phyloP scores from a whole-genome alignment of 371 early-diverging fungal genomes.

The Mortierella sp. region DNA sequence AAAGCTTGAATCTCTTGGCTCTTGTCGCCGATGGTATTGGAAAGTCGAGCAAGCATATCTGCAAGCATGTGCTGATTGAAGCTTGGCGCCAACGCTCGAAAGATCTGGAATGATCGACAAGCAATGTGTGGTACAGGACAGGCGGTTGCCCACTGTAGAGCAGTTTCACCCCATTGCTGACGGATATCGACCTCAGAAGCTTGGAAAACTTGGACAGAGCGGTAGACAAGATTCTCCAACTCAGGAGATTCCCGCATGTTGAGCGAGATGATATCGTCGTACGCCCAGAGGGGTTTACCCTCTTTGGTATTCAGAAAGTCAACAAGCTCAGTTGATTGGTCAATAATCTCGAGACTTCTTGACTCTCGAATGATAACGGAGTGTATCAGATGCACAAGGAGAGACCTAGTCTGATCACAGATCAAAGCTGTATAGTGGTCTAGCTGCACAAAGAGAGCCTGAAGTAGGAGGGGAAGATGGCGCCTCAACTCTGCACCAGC shows the following conservation, averaged over 20 bases:
- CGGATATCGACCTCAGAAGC: constrained; percentile 76
- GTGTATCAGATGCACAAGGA: constrained; percentile 86
- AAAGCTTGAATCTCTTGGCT: constrained; percentile 88
- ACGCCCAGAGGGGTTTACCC: constrained; percentile 84
- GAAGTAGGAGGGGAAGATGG: constrained; percentile 82
- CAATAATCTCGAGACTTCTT: constrained; percentile 68
- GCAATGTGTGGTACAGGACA: constrained; percentile 94
- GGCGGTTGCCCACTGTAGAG: constrained; percentile 91
- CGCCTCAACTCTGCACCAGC: constrained; percentile 76
- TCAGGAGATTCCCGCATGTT: constrained; percentile 62
- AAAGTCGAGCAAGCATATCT: constrained; percentile 85
- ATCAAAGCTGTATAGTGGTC: constrained; percentile 83
- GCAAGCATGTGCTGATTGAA: constrained; percentile 86
- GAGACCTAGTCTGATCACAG: constrained; percentile 84
- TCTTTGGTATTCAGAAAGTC: constrained; percentile 76
- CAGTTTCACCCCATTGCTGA: constrained; percentile 89
- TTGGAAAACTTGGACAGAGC: constrained; percentile 68
- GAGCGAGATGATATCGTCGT: constrained; percentile 81
- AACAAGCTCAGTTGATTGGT: constrained; percentile 71
- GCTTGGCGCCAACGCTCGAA: constrained; percentile 82
- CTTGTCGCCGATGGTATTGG: constrained; percentile 87
- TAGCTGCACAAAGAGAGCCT: constrained; percentile 84
- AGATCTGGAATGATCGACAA: constrained; percentile 90
- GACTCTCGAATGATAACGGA: constrained; percentile 75
- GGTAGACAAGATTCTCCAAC: constrained; percentile 62